Evolutionary conservation across 2,329 filamentous ascomycete species (phyloP), one percentile per base, ranked within the genome.

Genomic region (Onygena corvina): DNA sequence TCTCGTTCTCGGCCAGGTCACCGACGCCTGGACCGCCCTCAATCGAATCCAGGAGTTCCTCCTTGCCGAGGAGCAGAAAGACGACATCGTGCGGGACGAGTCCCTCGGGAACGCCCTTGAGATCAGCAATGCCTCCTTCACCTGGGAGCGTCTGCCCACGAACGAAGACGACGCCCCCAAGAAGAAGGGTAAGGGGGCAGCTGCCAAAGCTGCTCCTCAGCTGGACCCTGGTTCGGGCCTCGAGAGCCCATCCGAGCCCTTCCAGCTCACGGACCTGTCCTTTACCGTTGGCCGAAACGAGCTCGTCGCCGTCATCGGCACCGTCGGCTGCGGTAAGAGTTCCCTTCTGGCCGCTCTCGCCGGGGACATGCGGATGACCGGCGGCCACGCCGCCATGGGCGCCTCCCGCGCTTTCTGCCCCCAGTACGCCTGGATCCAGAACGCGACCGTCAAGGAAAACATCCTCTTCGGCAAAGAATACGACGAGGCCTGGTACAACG

Each of bases 371-470:
- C 80, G 88, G 38, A 84, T 83, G 63, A 93, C 85, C 0, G 70
- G 68, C 2, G 88, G 88, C 8, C 75, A 83, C 31, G 76, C 93
- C 4, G 76, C 79, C 0, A 76, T 92, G 57, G 86, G 89, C 34
- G 86, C 86, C 0, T 82, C 80, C 2, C 76, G 89, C 53, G 86
- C 90, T 0, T 95, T 94, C 59, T 96, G 92, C 56, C 90, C 90
- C 0, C 90, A 98, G 62, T 94, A 94, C 61, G 86, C 92, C 0
- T 98, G 92, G 92, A 94, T 98, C 45, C 90, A 96, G 62, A 96
- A 96, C 60, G 76, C 87, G 0, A 86, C 83, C 0, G 77, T 96
- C 2, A 81, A 80, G 53, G 80, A 94, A 29, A 98, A 98, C 60
- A 94, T 98, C 52, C 67, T 87, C 0, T 96, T 96, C 60, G 90